phyloP scores from a whole-genome alignment of 2,329 filamentous ascomycete genomes.

The Fusarium oligoseptatum region DNA sequence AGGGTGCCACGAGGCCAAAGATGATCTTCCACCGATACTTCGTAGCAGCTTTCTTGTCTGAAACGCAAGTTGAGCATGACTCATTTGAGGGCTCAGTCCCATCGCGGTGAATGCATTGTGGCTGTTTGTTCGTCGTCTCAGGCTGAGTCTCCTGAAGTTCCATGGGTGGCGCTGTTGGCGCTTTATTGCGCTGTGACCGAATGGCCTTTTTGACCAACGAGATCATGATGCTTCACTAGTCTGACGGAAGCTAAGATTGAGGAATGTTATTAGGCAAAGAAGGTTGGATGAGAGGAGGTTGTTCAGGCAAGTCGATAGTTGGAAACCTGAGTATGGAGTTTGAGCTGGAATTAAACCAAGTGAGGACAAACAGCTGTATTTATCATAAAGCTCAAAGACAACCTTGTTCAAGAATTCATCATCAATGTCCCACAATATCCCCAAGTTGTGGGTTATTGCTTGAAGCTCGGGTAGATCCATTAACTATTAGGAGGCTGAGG shows the following conservation, averaged over 20 bases:
- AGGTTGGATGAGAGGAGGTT: not conserved
- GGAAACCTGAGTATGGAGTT: not conserved
- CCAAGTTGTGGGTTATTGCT: not conserved
- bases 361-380: conserved; percentile 11
- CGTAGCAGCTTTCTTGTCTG: conserved; percentile 50
- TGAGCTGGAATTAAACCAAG: not conserved
- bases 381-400: conserved; percentile 1
- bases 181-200: conserved; percentile 17
- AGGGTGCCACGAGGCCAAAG: conserved; percentile 70
- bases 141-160: conserved; percentile 2
- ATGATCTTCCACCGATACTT: conserved; percentile 71
- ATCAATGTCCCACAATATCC: not conserved
- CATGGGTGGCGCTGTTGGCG: not conserved
- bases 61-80: conserved; percentile 50
- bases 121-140: conserved; percentile 17
- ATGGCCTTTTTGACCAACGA: conserved; percentile 28
- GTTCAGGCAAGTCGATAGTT: not conserved
- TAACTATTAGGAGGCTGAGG: conserved; percentile 1
- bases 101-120: conserved; percentile 40
- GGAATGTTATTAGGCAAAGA: not conserved
- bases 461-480: conserved; percentile 3
- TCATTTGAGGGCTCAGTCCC: conserved; percentile 19
- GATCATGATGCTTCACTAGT: conserved; percentile 19
- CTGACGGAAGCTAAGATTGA: not conserved
- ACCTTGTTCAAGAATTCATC: not conserved